phyloP scores from a whole-genome alignment of 2,329 filamentous ascomycete species.

The Huntiella abstrusa region DNA sequence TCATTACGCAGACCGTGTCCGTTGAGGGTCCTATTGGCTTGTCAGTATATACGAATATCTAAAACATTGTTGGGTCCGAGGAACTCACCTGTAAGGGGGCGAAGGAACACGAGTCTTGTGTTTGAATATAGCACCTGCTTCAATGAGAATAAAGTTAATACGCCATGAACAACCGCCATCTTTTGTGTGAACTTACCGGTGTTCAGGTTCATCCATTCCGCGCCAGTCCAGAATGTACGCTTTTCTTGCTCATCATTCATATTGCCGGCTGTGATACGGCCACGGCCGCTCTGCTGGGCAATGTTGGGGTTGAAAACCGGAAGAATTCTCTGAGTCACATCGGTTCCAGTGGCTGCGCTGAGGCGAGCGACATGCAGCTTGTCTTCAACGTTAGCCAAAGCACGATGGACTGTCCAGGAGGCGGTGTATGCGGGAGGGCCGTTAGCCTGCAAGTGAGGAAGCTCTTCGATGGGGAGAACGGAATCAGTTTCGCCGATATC shows the following conservation, averaged over 20 bases:
- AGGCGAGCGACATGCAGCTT: slow-evolving; percentile 51
- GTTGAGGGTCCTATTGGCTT: slow-evolving; percentile 49
- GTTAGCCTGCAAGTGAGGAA: slow-evolving; percentile 24
- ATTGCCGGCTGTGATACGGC: slow-evolving; percentile 13
- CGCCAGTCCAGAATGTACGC: slow-evolving; percentile 25
- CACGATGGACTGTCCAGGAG: slow-evolving; percentile 26
- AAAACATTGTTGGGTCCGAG: not conserved
- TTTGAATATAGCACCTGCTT: not conserved
- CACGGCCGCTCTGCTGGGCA: slow-evolving; percentile 16
- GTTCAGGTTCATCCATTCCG: slow-evolving; percentile 19
- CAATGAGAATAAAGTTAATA: slow-evolving; percentile 10
- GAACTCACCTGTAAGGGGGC: slow-evolving; percentile 11
- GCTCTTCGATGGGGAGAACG: slow-evolving; percentile 42
- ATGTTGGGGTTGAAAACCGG: slow-evolving; percentile 16
- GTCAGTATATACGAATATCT: not conserved
- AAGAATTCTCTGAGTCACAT: slow-evolving; percentile 48
- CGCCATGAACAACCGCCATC: not conserved
- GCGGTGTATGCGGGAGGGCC: slow-evolving; percentile 36
- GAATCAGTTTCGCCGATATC: slow-evolving; percentile 6
- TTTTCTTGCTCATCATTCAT: not conserved
- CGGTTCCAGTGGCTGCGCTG: slow-evolving; percentile 63
- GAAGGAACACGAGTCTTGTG: slow-evolving; percentile 5
- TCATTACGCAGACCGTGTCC: slow-evolving; percentile 81
- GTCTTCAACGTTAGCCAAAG: slow-evolving; percentile 39
- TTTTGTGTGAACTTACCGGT: slow-evolving; percentile 4